A percentile compares a stretch with the other conserved stretches of the same genome.
Conservation (phyloP, 2,329 filamentous ascomycete genomes). For the Eutypella sp. region DNA sequence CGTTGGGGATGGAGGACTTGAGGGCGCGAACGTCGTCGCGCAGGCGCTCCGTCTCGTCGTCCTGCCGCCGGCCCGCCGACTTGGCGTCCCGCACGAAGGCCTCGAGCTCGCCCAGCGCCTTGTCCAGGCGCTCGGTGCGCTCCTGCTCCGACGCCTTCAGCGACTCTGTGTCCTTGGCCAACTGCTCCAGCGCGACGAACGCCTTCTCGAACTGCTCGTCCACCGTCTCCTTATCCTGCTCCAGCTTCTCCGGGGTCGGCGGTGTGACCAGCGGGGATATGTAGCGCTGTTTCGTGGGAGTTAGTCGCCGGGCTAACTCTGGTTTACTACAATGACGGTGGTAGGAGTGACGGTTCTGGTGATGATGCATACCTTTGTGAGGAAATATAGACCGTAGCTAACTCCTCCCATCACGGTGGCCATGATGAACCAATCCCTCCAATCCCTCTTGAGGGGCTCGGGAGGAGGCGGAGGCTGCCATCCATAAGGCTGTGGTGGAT, state of each 20-base stretch:
- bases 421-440: conserved; percentile 99
- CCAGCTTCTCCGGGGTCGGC: conserved; percentile 86
- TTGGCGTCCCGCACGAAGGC: conserved; percentile 77
- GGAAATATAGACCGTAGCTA: conserved; percentile 79
- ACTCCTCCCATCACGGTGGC: conserved; percentile 89
- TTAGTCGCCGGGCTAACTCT: background rate
- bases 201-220: conserved; percentile 92
- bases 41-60: conserved; percentile 81
- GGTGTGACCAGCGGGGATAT: conserved; percentile 86
- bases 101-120: conserved; percentile 78
- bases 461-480: conserved; percentile 56
- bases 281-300: conserved; percentile 61
- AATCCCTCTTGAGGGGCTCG: conserved; percentile 73
- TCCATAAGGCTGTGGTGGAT: conserved; percentile 44
- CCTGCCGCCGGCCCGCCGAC: conserved; percentile 71
- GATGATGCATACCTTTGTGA: conserved; percentile 77
- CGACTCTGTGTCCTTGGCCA: conserved; percentile 81
- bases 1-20: conserved; percentile 81
- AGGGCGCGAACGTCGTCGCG: conserved; percentile 80
- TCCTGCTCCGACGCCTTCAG: conserved; percentile 84
- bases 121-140: conserved; percentile 77
- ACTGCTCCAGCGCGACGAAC: conserved; percentile 85
- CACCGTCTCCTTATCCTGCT: conserved; percentile 88
- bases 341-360: too few relatives aligned
- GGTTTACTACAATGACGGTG: background rate